These are phyloP conservation scores for Asterophora lycoperdoides DNA, from an alignment of 768 basidiomycete species.

Conservation along the genomic window DNA sequence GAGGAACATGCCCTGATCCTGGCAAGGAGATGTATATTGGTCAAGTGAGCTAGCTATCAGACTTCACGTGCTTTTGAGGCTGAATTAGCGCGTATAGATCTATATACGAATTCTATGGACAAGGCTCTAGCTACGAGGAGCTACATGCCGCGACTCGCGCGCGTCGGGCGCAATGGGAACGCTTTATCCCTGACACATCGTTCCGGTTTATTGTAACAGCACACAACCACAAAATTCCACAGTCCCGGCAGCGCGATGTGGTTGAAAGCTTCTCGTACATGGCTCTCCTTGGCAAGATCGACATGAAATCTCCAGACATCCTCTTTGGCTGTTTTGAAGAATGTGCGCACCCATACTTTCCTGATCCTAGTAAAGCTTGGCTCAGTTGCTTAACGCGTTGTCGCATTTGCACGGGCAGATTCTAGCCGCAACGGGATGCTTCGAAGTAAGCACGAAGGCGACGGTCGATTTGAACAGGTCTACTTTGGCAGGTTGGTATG, in stretches of 20 bases:
- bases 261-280: slow-evolving; percentile 85
- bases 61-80: not conserved
- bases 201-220: slow-evolving; percentile 79
- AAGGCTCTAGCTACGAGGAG: slow-evolving; percentile 63
- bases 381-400: not conserved
- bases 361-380: not conserved
- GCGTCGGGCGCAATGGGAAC: slow-evolving; percentile 47
- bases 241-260: slow-evolving; percentile 56
- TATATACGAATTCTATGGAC: slow-evolving; percentile 74
- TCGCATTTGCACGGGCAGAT: slow-evolving; percentile 31
- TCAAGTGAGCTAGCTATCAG: slow-evolving; percentile 52
- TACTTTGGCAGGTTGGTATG: slow-evolving; percentile 88
- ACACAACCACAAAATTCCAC: slow-evolving; percentile 71
- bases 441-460: slow-evolving; percentile 50
- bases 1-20: slow-evolving; percentile 76
- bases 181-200: slow-evolving; percentile 59
- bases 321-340: slow-evolving; percentile 79
- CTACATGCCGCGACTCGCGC: slow-evolving; percentile 55
- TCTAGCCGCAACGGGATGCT: slow-evolving; percentile 42
- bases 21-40: slow-evolving; percentile 71
- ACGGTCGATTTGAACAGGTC: slow-evolving; percentile 63
- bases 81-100: slow-evolving; percentile 41
- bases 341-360: slow-evolving; percentile 49
- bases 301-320: slow-evolving; percentile 76
- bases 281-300: slow-evolving; percentile 75